Percentiles rank a stretch among this genome's conserved stretches.
phyloP scores from a whole-genome alignment of 2,329 filamentous ascomycete species.

The Chaetomiaceae sp. region DNA sequence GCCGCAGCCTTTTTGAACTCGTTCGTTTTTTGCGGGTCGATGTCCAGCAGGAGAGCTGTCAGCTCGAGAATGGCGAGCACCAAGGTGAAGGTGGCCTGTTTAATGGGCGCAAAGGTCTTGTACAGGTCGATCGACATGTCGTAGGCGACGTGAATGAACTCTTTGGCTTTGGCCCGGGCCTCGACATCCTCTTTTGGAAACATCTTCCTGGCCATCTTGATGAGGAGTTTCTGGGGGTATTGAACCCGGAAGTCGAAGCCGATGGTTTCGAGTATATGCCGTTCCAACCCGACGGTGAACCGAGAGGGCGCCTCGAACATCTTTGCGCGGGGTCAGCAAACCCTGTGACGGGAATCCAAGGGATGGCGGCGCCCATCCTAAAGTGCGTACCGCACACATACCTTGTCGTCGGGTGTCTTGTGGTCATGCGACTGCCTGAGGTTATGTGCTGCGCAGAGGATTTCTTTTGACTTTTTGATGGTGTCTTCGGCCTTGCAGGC shows the following conservation, averaged over 20 bases:
- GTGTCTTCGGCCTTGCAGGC: constrained; percentile 98
- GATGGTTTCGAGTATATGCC: constrained; percentile 86
- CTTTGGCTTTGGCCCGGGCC: constrained; percentile 40
- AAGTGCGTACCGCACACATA: too few species aligned
- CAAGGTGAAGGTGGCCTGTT: constrained; percentile 82
- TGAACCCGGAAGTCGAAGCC: constrained; percentile 91
- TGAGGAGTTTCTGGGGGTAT: constrained; percentile 77
- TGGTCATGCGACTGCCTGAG: constrained; percentile 65
- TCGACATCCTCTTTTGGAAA: constrained; percentile 32
- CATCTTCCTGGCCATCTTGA: constrained; percentile 68
- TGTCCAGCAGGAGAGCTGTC: constrained; percentile 61
- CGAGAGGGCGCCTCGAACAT: constrained; percentile 75
- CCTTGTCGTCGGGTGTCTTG: constrained; percentile 75
- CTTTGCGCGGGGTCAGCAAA: constrained; percentile 37
- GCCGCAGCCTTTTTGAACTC: constrained; percentile 45
- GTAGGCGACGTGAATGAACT: constrained; percentile 66
- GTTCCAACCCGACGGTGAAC: constrained; percentile 81
- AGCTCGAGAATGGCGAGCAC: constrained; percentile 79
- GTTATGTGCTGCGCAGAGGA: constrained; percentile 86
- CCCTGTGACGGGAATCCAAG: too few species aligned
- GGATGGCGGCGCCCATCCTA: too few species aligned
- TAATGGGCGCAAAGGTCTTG: constrained; percentile 87
- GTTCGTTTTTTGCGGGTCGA: constrained; percentile 46
- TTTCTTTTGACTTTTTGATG: constrained; percentile 91
- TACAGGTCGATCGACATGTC: constrained; percentile 84